Evolutionary conservation across 495 filamentous ascomycete species (phyloP).

Genomic region (Saxophila tyrrhenica): DNA sequence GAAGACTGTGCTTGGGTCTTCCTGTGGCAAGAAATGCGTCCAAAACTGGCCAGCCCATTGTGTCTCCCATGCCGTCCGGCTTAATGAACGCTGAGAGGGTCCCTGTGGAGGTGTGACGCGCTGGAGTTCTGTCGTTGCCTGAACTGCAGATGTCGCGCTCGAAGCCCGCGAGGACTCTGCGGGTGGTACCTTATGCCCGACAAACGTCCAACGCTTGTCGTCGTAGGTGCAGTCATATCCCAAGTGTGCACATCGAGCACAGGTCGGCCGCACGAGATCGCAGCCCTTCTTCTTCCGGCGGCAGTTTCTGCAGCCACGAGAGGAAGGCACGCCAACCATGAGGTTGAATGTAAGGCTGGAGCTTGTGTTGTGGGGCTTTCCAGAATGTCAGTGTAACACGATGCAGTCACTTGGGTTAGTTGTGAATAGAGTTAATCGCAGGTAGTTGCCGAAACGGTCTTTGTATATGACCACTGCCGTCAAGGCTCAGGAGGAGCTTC

Average conservation of each 20-base stretch:
- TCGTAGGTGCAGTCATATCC: background rate
- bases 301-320: background rate
- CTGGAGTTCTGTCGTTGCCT: background rate
- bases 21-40: background rate
- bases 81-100: background rate
- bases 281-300: background rate
- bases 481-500: too few species aligned
- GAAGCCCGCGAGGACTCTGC: background rate
- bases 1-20: background rate
- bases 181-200: background rate
- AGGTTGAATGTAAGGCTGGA: too few species aligned
- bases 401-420: too few species aligned
- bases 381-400: too few species aligned
- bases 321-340: background rate
- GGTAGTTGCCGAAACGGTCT: too few species aligned
- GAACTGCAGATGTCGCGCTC: too few species aligned
- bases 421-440: too few species aligned
- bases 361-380: too few species aligned
- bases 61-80: background rate
- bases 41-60: background rate
- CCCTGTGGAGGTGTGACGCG: background rate
- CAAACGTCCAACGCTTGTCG: background rate
- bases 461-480: too few species aligned
- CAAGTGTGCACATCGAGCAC: background rate
- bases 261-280: background rate